Base-by-base conservation (phyloP, 2,329 filamentous ascomycete genomes). In the Phoma sp. region DNA sequence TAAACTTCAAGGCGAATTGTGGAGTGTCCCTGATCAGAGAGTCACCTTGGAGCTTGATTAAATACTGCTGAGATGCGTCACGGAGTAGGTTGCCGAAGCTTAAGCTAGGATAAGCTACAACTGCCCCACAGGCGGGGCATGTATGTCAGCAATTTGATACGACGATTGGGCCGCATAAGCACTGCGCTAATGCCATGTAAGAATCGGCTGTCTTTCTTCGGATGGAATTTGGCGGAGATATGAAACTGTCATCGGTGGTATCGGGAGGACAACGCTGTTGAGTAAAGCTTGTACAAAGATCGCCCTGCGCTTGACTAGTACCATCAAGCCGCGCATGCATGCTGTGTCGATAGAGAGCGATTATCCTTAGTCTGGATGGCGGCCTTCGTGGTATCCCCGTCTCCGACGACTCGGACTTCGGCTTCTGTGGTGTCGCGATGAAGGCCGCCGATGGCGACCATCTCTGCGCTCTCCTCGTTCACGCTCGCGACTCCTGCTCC, bases 401-500 rank as follows among this genome's bases (percentile, higher is more conserved):
- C 30, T 50, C 10, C 30, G 35, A 22, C 22, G 14, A 22, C 23
- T 35, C 13, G 43, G 47, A 30, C 52, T 55, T 4, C 33, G 42
- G 18, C 38, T 51, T 27, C 38, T 47, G 37, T 36, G 39, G 7
- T 44, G 47, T 8, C 43, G 52, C n/a, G 46, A 50, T 11, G 52
- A 55, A 22, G 47, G 47, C 7, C 22, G 43, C 7, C 33, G 52
- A 44, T 22, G 36, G 9, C 23, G 32, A 23, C 9, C 22, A 14
- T 55, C 44, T 44, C 24, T 44, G 7, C 29, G 33, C 4, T 39
- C 4, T 10, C 18, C 33, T 4, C 9, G 27, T 29, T 38, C 41
- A 8, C 42, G 52, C 22, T 54, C 51, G 29, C 55, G 61, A 33
- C 56, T 64, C 2, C 58, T 55, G 40, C 62, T 64, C 23, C 54